These are phyloP conservation scores for Amborella trichopoda DNA, from an alignment of 164 flowering plant genomes.

Conservation along the genomic window DNA sequence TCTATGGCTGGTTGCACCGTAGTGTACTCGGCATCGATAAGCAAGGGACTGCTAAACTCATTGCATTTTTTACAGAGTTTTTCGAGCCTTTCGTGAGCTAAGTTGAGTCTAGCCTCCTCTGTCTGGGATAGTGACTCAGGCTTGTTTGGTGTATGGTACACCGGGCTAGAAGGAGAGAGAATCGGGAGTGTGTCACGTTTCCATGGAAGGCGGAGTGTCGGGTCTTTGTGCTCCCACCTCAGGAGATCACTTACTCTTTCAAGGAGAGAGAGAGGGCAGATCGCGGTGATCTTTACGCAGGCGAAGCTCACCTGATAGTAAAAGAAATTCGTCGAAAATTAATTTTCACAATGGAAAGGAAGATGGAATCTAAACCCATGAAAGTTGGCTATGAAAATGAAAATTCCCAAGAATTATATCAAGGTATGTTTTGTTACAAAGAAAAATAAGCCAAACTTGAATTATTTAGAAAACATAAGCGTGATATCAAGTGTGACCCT, in stretches of 20 bases:
- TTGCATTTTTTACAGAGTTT: constrained; percentile 34
- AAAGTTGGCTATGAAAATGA: no score
- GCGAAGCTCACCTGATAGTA: constrained; percentile 59
- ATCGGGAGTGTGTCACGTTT: constrained; percentile 49
- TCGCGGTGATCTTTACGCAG: constrained; percentile 75
- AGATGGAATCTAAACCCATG: no score
- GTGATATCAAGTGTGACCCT: no score
- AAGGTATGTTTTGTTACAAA: no score
- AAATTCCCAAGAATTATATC: no score
- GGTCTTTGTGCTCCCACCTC: constrained; percentile 67
- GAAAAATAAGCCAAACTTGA: no score
- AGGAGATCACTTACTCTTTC: constrained; percentile 58
- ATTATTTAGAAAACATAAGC: no score
- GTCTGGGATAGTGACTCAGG: constrained; percentile 50
- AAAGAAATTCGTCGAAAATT: background rate
- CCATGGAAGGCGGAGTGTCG: constrained; percentile 72
- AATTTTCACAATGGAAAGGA: background rate
- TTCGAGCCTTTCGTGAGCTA: constrained; percentile 34
- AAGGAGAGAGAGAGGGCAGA: constrained; percentile 51
- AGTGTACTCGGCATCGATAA: constrained; percentile 82
- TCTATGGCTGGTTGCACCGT: constrained; percentile 78
- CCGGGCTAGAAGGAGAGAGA: constrained; percentile 48
- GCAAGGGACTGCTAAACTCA: constrained; percentile 35
- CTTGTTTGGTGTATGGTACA: constrained; percentile 45
- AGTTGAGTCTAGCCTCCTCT: constrained; percentile 55